phyloP scores from a whole-genome alignment of 768 basidiomycete species.

The Pilatotrama ljubarskyi region DNA sequence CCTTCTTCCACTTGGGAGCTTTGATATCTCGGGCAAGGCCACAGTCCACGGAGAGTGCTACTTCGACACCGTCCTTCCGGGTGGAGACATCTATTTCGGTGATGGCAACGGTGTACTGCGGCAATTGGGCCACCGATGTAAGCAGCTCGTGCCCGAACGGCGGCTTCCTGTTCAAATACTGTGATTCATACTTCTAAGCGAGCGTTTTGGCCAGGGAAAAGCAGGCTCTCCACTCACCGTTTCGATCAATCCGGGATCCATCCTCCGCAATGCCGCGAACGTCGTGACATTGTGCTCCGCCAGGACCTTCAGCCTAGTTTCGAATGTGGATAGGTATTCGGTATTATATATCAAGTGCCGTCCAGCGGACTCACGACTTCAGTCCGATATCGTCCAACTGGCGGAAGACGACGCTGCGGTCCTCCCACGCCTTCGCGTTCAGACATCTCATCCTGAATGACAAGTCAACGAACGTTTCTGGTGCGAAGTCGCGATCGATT shows the following conservation, averaged over 20 bases:
- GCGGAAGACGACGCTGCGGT: constrained; percentile 76
- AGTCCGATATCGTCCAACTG: constrained; percentile 92
- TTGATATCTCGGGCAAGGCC: constrained; percentile 40
- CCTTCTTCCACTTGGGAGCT: constrained; percentile 32
- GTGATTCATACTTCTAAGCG: too few species aligned
- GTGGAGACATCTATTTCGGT: constrained; percentile 44
- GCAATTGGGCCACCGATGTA: constrained; percentile 59
- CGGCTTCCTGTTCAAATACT: constrained; percentile 74
- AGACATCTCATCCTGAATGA: constrained; percentile 68
- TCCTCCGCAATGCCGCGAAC: constrained; percentile 54
- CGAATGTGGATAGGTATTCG: constrained; percentile 7
- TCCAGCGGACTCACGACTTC: constrained; percentile 64
- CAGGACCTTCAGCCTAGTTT: constrained; percentile 51
- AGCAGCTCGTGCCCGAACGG: constrained; percentile 77
- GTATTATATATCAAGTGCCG: too few species aligned
- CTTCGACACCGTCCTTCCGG: constrained; percentile 52
- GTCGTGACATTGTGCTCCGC: constrained; percentile 71
- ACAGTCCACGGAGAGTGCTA: constrained; percentile 61
- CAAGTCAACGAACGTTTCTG: not conserved
- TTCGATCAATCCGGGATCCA: constrained; percentile 64
- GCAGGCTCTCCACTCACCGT: constrained; percentile 39
- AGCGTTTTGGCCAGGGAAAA: too few species aligned
- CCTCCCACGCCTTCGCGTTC: constrained; percentile 89
- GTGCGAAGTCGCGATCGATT: not conserved
- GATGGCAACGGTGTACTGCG: constrained; percentile 58